Evolutionary conservation across 176 grass and related monocot genomes (phyloP).

Genomic region (Elaeis guineensis): DNA sequence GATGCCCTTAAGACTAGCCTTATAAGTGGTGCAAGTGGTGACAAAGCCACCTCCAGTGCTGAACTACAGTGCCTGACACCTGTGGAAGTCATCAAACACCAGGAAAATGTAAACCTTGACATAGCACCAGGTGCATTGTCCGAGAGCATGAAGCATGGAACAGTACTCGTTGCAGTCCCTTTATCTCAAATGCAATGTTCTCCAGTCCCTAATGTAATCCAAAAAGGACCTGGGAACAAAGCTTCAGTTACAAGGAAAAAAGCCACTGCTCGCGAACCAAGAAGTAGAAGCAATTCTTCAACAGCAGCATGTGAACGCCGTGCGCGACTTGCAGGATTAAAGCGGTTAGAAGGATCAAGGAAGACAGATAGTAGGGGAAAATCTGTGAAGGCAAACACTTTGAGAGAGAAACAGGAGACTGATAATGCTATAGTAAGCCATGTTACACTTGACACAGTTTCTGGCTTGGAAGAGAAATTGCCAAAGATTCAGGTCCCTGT

Average conservation of each 20-base stretch:
- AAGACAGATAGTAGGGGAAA: conserved; percentile 23
- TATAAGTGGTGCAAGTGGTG: neutral
- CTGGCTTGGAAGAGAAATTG: no score
- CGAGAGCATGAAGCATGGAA: conserved; percentile 1
- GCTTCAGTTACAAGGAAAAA: conserved; percentile 50
- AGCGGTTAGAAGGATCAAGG: conserved; percentile 30
- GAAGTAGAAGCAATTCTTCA: conserved; percentile 35
- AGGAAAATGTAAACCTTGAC: conserved; percentile 21
- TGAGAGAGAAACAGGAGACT: conserved; percentile 25
- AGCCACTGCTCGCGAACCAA: conserved; percentile 29
- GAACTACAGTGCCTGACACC: neutral
- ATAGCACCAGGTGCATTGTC: conserved; percentile 20
- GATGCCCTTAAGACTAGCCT: neutral
- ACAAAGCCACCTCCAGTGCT: neutral
- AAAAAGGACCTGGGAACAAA: conserved; percentile 27
- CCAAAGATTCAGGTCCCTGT: no score
- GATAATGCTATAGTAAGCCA: conserved; percentile 1
- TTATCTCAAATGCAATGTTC: conserved; percentile 26
- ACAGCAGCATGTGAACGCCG: conserved; percentile 46
- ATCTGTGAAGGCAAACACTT: conserved; percentile 1
- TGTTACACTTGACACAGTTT: no score
- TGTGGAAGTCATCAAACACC: conserved; percentile 22
- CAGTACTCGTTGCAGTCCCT: conserved; percentile 20
- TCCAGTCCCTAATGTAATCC: conserved; percentile 22
- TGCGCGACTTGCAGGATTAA: conserved; percentile 41